phyloP scores from a whole-genome alignment of 2,329 filamentous ascomycete genomes.

The Cytospora paraplurivora region DNA sequence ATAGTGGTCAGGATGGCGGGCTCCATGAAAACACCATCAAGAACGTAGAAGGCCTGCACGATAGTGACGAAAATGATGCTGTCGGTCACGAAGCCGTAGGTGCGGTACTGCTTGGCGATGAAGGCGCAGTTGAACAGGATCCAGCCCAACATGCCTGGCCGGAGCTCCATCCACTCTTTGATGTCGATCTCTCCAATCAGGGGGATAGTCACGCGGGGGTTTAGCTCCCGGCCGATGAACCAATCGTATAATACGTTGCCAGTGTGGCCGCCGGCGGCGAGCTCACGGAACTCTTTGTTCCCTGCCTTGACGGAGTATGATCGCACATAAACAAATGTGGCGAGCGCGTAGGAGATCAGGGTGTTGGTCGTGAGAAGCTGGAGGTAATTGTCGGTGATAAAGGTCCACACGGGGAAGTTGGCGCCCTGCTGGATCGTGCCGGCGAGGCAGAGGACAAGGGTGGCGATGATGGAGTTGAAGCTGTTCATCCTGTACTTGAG shows the following conservation, averaged over 20 bases:
- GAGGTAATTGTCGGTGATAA: conserved; percentile 87
- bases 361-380: conserved; percentile 84
- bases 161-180: conserved; percentile 85
- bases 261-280: conserved; percentile 78
- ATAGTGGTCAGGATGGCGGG: conserved; percentile 89
- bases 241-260: conserved; percentile 93
- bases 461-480: conserved; percentile 73
- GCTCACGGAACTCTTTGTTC: conserved; percentile 71
- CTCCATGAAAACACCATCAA: conserved; percentile 88
- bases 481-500: conserved; percentile 83
- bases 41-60: conserved; percentile 79
- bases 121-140: conserved; percentile 82
- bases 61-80: conserved; percentile 78
- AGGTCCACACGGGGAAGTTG: conserved; percentile 86
- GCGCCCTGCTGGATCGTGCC: conserved; percentile 78
- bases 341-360: conserved; percentile 70
- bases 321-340: conserved; percentile 77
- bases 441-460: conserved; percentile 68
- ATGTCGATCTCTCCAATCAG: conserved; percentile 85
- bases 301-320: conserved; percentile 82
- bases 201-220: conserved; percentile 79
- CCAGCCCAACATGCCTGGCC: conserved; percentile 91
- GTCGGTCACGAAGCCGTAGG: conserved; percentile 80
- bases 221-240: conserved; percentile 95
- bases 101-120: conserved; percentile 84